phyloP scores from a whole-genome alignment of 345 rosid species.

The Gossypium sturtianum region DNA sequence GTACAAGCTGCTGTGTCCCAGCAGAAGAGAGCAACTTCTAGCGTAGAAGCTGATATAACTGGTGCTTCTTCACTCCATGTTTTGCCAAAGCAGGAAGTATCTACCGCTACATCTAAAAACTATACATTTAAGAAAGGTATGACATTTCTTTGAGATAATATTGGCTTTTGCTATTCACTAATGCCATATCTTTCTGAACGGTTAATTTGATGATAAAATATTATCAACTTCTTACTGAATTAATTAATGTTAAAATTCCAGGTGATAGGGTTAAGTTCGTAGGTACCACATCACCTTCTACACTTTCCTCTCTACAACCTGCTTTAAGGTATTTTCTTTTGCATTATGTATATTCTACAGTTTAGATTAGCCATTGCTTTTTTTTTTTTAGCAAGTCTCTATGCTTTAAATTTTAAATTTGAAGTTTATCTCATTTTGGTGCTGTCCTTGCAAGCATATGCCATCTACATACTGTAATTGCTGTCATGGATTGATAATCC shows the following conservation, averaged over 20 bases:
- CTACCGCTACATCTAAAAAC: slow-evolving; percentile 87
- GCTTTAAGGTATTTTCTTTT: slow-evolving; percentile 36
- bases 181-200: neutral
- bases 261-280: slow-evolving; percentile 87
- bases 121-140: slow-evolving; percentile 76
- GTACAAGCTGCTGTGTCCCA: slow-evolving; percentile 53
- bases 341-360: neutral
- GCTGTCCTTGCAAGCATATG: neutral
- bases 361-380: neutral
- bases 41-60: slow-evolving; percentile 88
- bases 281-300: slow-evolving; percentile 41
- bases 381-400: neutral
- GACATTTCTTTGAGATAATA: slow-evolving; percentile 9
- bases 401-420: neutral
- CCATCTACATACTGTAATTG: neutral
- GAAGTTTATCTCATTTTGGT: neutral
- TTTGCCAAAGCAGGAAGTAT: slow-evolving; percentile 74
- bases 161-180: slow-evolving; percentile 1
- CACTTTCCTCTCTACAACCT: slow-evolving; percentile 44
- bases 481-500: neutral
- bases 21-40: slow-evolving; percentile 80
- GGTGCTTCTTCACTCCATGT: slow-evolving; percentile 76
- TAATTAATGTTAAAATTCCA: slow-evolving; percentile 28
- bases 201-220: slow-evolving; percentile 11
- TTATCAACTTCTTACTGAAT: slow-evolving; percentile 13